These are phyloP conservation scores for Leccinum boreale DNA, from an alignment of 768 basidiomycete species.

Conservation along the genomic window DNA sequence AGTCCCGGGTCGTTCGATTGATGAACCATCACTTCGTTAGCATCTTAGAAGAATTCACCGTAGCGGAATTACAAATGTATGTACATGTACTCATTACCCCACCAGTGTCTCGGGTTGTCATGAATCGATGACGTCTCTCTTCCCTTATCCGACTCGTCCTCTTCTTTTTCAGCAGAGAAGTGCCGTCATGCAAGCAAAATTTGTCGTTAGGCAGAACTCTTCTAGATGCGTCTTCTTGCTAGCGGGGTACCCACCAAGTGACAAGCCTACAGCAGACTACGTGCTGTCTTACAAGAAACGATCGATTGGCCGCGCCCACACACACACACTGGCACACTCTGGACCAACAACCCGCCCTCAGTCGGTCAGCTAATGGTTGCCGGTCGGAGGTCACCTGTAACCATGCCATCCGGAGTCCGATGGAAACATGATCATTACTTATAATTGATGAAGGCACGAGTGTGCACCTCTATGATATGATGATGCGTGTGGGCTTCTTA, in stretches of 20 bases:
- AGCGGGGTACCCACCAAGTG: not conserved
- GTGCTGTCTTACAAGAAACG: not conserved
- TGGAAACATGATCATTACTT: no score
- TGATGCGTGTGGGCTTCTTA: no score
- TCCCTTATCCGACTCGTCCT: not conserved
- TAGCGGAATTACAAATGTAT: not conserved
- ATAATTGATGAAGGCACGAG: no score
- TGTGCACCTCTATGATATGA: no score
- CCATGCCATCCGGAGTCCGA: no score
- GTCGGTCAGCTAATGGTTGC: no score
- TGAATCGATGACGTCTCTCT: not conserved
- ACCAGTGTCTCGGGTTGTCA: no score
- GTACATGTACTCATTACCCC: not conserved
- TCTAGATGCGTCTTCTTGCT: not conserved
- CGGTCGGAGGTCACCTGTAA: no score
- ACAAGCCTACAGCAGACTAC: no score
- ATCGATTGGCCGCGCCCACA: not conserved
- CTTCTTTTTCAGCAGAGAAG: not conserved
- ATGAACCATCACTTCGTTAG: not conserved
- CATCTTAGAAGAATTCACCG: not conserved
- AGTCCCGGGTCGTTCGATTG: not conserved
- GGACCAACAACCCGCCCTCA: no score
- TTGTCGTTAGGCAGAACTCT: not conserved
- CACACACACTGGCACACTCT: not conserved
- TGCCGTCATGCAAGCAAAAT: not conserved